Percentiles rank a stretch among this genome's conserved stretches.
Conservation (phyloP, 305 asterid genomes). For the Fraxinus floribunda region DNA sequence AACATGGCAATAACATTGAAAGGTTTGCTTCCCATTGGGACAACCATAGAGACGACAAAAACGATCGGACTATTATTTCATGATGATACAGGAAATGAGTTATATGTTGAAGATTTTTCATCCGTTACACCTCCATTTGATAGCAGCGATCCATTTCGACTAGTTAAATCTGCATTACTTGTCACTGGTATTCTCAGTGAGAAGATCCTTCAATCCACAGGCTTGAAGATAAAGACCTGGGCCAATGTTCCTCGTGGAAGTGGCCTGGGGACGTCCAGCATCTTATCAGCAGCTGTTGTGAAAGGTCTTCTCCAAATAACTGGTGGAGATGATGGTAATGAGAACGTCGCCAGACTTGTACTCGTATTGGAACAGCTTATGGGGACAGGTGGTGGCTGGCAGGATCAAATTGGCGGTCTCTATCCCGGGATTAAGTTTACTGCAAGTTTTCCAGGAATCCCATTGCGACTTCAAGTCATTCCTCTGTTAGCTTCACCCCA, state of each 20-base stretch:
- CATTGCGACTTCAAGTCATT: constrained; percentile 75
- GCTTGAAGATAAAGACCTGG: constrained; percentile 84
- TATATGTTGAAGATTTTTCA: constrained; percentile 46
- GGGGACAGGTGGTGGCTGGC: constrained; percentile 99
- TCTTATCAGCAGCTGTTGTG: constrained; percentile 54
- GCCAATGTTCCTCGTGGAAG: constrained; percentile 97
- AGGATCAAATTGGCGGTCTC: constrained; percentile 97
- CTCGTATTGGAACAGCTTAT: constrained; percentile 88
- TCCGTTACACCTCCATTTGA: constrained; percentile 67
- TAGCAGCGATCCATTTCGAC: constrained; percentile 74
- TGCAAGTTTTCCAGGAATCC: constrained; percentile 67
- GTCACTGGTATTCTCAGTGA: constrained; percentile 55
- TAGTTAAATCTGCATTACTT: constrained; percentile 85
- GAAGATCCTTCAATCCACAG: constrained; percentile 42
- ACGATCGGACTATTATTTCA: constrained; percentile 47
- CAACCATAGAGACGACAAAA: constrained; percentile 65
- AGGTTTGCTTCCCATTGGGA: constrained; percentile 84
- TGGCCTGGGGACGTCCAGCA: constrained; percentile 59
- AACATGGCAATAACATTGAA: constrained; percentile 90
- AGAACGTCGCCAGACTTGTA: constrained; percentile 81
- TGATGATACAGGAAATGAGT: constrained; percentile 67
- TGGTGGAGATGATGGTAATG: constrained; percentile 72
- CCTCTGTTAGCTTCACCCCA: constrained; percentile 78
- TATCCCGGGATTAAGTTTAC: constrained; percentile 74
- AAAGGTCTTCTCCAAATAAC: constrained; percentile 67